Conservation (phyloP, 1,139 yeast genomes). For the Candida sanyaensis region DNA sequence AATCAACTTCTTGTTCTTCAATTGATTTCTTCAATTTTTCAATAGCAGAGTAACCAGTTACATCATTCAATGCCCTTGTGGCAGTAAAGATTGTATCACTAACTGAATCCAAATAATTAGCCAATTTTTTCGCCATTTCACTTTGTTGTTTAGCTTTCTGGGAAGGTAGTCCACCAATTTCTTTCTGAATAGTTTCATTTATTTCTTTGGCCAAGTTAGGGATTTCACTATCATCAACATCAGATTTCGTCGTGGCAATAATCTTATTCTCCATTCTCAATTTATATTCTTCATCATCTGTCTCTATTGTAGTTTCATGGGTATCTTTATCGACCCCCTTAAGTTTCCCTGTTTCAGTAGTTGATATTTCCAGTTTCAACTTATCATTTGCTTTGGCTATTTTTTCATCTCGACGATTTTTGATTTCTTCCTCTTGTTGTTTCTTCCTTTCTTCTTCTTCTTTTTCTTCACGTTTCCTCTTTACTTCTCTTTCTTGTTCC, state of each 20-base stretch:
- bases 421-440: not conserved
- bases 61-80: slow-evolving; percentile 77
- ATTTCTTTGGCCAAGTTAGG: slow-evolving; percentile 16
- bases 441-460: slow-evolving; percentile 3
- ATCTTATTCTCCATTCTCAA: slow-evolving; percentile 13
- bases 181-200: slow-evolving; percentile 22
- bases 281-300: slow-evolving; percentile 4
- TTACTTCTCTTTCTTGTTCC: slow-evolving; percentile 10
- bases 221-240: slow-evolving; percentile 11
- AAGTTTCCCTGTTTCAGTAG: slow-evolving; percentile 9
- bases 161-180: slow-evolving; percentile 32
- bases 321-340: slow-evolving; percentile 8
- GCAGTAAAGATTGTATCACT: slow-evolving; percentile 70
- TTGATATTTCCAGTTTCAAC: slow-evolving; percentile 7
- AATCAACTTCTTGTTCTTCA: slow-evolving; percentile 48
- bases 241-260: slow-evolving; percentile 13
- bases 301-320: slow-evolving; percentile 6
- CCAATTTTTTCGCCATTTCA: slow-evolving; percentile 37
- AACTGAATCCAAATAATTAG: slow-evolving; percentile 58
- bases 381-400: slow-evolving; percentile 6
- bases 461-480: slow-evolving; percentile 8
- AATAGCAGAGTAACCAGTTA: slow-evolving; percentile 88
- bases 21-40: slow-evolving; percentile 69
- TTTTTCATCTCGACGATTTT: not conserved
- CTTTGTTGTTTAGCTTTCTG: slow-evolving; percentile 26